These are phyloP conservation scores for Aspergillus bombycis DNA, from an alignment of 2,329 filamentous ascomycete species.

Conservation along the genomic window DNA sequence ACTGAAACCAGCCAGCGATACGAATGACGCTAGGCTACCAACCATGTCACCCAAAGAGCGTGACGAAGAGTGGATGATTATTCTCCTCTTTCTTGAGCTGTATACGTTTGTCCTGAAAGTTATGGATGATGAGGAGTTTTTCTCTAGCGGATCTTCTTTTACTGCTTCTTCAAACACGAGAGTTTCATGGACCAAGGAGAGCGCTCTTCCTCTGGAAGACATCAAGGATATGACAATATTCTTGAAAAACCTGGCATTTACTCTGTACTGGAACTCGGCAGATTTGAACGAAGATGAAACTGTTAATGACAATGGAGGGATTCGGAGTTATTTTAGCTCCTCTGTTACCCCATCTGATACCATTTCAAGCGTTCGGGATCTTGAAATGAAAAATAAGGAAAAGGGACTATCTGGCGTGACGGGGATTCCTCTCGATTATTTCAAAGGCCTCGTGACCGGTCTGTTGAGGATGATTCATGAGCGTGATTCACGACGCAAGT, in stretches of 20 bases:
- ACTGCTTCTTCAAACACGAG: slow-evolving; percentile 51
- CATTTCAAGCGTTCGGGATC: slow-evolving; percentile 33
- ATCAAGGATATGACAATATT: slow-evolving; percentile 77
- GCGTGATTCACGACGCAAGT: slow-evolving; percentile 83
- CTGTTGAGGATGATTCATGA: slow-evolving; percentile 89
- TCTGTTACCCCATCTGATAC: slow-evolving; percentile 24
- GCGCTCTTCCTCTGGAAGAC: slow-evolving; percentile 71
- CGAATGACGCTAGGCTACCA: slow-evolving; percentile 30
- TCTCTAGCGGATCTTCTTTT: slow-evolving; percentile 59
- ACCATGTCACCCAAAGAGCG: slow-evolving; percentile 41
- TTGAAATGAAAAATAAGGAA: slow-evolving; percentile 44
- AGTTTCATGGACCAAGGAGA: slow-evolving; percentile 60
- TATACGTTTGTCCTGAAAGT: slow-evolving; percentile 91
- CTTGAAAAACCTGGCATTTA: slow-evolving; percentile 87
- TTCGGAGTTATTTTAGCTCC: slow-evolving; percentile 51
- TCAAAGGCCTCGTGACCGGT: slow-evolving; percentile 78
- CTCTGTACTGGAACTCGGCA: slow-evolving; percentile 79
- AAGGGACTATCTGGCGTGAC: slow-evolving; percentile 63
- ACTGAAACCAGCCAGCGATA: slow-evolving; percentile 53
- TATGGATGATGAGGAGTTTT: slow-evolving; percentile 96
- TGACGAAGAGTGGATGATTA: slow-evolving; percentile 80
- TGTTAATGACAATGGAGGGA: slow-evolving; percentile 43
- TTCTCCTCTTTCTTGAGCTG: slow-evolving; percentile 88
- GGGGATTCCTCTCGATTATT: slow-evolving; percentile 75
- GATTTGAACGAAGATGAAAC: slow-evolving; percentile 59